Evolutionary conservation across 2,329 filamentous ascomycete genomes (phyloP), one percentile per base, ranked within the genome.

Genomic region (Orbilia brochopaga): DNA sequence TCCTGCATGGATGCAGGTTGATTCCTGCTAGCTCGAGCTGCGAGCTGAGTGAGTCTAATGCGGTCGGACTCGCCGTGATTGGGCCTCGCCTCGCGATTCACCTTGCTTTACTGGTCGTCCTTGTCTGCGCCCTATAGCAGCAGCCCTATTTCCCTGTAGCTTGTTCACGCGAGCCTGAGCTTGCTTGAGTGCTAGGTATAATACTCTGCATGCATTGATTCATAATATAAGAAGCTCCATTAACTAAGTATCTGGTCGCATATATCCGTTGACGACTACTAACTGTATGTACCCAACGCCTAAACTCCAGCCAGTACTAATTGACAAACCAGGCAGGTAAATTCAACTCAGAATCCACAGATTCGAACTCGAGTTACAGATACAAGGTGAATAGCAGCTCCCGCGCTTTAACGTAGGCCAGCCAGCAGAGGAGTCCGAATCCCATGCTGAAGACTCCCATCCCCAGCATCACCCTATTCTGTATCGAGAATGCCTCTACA

Each of bases 391-490:
- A 13, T 54, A 70, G 60, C 54, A 70, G 10, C 32, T 63, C 59
- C 35, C 63, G 63, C 23, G 63, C 44, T 53, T 64, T 70, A 48
- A 70, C 37, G 54, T 70, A 70, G 35, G 59, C 58, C 66, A 61
- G 54, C 66, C 66, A 70, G 51, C 66, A 70, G 13, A 63, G 59
- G 15, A 70, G 30, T 5, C 66, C 66, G 44, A 70, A 70, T 54
- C 54, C 66, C 11, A 70, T 56, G 15, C 66, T 70, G 42, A 64
- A 70, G 15, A 63, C 66, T 8, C 24, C 54, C 66, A 70, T 70
- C 54, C 66, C 66, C n/a, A 70, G n/a, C 50, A 70, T 21, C 66
- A 70, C 66, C 24, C 66, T 53, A 54, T 70, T 70, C 60, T 70
- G 66, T 59, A 70, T 70, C 59, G 66, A 59, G 23, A 70, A 70